Evolutionary conservation across 768 basidiomycete genomes (phyloP), one percentile per base, ranked within the genome.

Genomic region (Coprinellus micaceus): DNA sequence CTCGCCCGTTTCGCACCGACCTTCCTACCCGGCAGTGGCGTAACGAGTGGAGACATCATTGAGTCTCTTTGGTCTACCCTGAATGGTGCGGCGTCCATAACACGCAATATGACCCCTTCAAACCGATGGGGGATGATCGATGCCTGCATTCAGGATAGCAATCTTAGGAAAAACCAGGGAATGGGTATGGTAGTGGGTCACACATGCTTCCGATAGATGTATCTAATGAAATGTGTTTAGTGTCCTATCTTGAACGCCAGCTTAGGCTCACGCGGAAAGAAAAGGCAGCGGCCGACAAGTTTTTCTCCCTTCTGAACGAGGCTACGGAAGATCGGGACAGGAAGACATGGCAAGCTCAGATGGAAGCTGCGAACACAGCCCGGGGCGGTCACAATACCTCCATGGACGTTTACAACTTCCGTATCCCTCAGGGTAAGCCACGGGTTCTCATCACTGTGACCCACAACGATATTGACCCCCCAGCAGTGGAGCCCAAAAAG

Each of bases 11-110:
- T n/a, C n/a, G n/a, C n/a, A n/a, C n/a, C n/a, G n/a, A n/a, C n/a
- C n/a, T n/a, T n/a, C n/a, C n/a, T n/a, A n/a, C n/a, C n/a, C n/a
- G n/a, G n/a, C n/a, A n/a, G n/a, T n/a, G 60, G 36, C 9, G 36
- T 37, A 17, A 37, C 9, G 9, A 37, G 36, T 17, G 63, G 61
- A 0, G 63, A 66, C 26, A 62, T 66, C 3, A n/a, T 66, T 4
- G 64, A 66, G 40, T 58, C 58, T 0, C 19, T 61, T 1, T 66
- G 64, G 64, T 52, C 61, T 4, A 50, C 53, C 0, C 25, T 62
- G 1, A 65, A 65, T 33, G 46, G 47, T 6, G 53, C 54, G 1
- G 58, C 60, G 0, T 19, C 22, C 0, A 22, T n/a, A 3, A 49
- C 57, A 1, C 41, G 54, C 9, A 61, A 40, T 5, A 55, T 56